phyloP scores from a whole-genome alignment of 176 grass and related monocot genomes.

The bread wheat (Triticum aestivum) region DNA sequence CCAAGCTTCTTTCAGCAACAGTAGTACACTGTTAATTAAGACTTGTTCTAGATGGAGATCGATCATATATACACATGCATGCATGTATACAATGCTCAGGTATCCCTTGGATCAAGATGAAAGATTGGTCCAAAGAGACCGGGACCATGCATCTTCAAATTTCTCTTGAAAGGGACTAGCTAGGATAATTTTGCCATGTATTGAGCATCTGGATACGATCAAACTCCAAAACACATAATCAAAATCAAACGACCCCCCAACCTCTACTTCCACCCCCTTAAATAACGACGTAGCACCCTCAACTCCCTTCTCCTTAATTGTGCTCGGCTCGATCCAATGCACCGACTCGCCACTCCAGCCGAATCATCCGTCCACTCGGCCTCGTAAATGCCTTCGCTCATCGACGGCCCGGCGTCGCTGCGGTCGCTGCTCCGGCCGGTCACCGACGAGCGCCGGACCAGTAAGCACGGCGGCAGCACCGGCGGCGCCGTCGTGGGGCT shows the following conservation, averaged over 20 bases:
- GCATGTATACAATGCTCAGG: too few relatives aligned
- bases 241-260: constrained; percentile 27
- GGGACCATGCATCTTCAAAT: too few relatives aligned
- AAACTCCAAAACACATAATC: background rate
- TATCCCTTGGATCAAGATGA: too few relatives aligned
- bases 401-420: constrained; percentile 46
- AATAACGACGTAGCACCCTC: constrained; percentile 35
- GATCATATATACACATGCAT: too few relatives aligned
- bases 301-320: background rate
- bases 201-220: background rate
- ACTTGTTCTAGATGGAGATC: too few relatives aligned
- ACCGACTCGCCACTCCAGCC: constrained; percentile 7
- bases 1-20: too few relatives aligned
- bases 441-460: constrained; percentile 47
- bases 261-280: constrained; percentile 20
- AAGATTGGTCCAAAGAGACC: too few relatives aligned
- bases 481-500: constrained; percentile 33
- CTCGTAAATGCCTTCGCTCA: constrained; percentile 48
- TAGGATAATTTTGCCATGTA: background rate
- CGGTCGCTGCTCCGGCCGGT: constrained; percentile 59
- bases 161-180: too few relatives aligned
- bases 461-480: constrained; percentile 26
- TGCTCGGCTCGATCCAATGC: constrained; percentile 36
- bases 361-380: background rate
- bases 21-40: too few relatives aligned